phyloP scores from a whole-genome alignment of 305 asterid genomes.

The Fraxinus albicans region DNA sequence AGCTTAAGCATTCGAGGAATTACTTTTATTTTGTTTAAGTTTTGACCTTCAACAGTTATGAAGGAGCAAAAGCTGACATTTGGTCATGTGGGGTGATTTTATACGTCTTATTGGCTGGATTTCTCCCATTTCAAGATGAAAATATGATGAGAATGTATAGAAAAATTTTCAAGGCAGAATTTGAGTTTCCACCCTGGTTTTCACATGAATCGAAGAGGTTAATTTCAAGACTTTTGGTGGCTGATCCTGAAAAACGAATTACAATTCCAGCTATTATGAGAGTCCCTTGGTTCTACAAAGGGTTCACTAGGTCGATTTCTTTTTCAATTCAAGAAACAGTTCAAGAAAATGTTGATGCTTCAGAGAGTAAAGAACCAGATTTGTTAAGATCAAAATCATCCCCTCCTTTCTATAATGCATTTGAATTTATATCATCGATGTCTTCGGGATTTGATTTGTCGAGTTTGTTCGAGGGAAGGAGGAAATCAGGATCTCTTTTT shows the following conservation, averaged over 20 bases:
- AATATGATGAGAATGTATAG: constrained; percentile 75
- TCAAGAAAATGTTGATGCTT: constrained; percentile 9
- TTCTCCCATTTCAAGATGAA: constrained; percentile 66
- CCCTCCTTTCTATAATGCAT: constrained; percentile 74
- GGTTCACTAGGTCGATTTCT: constrained; percentile 35
- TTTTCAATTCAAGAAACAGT: constrained; percentile 34
- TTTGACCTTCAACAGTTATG: constrained; percentile 38
- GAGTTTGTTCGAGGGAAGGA: constrained; percentile 44
- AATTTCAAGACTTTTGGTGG: constrained; percentile 52
- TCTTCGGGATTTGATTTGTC: constrained; percentile 86
- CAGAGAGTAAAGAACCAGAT: constrained; percentile 20
- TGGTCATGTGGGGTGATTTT: constrained; percentile 88
- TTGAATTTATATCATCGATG: constrained; percentile 79
- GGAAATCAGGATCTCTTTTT: constrained; percentile 54
- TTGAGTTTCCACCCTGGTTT: constrained; percentile 67
- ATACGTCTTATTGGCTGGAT: constrained; percentile 69
- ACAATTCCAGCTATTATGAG: constrained; percentile 47
- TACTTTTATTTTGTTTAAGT: background rate
- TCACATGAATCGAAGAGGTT: constrained; percentile 52
- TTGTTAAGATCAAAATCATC: constrained; percentile 43
- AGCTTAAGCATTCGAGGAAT: background rate
- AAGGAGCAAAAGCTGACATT: constrained; percentile 69
- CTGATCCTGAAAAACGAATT: constrained; percentile 62
- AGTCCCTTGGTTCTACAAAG: constrained; percentile 60
- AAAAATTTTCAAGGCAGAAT: constrained; percentile 65